Evolutionary conservation across 2,329 filamentous ascomycete species (phyloP).

Genomic region (Cytospora schulzeri): DNA sequence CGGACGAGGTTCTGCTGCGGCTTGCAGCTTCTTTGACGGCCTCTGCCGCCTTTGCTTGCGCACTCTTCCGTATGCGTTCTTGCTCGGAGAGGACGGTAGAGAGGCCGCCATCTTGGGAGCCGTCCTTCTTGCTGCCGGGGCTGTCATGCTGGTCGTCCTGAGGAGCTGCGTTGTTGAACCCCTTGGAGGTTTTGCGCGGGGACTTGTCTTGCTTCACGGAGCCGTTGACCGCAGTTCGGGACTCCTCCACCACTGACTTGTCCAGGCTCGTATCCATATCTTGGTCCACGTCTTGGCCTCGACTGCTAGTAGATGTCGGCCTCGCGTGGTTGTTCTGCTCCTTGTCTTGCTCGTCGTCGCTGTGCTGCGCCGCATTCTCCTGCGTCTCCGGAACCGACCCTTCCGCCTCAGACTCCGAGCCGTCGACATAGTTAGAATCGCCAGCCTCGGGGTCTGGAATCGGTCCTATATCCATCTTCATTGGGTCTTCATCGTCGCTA

Average conservation of each 20-base stretch:
- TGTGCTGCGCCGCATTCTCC: neutral
- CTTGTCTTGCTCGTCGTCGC: neutral
- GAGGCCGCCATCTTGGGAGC: neutral
- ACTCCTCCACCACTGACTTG: neutral
- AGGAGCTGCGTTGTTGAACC: neutral
- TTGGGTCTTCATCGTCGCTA: slow-evolving; percentile 16
- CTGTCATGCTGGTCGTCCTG: neutral
- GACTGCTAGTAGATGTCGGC: neutral
- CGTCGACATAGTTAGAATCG: slow-evolving; percentile 23
- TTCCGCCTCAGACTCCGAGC: slow-evolving; percentile 14
- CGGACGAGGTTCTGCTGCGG: slow-evolving; percentile 22
- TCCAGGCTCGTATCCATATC: slow-evolving; percentile 2
- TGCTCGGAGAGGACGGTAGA: slow-evolving; percentile 16
- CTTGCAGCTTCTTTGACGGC: slow-evolving; percentile 23
- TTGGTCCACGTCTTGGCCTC: neutral
- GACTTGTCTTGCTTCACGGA: neutral
- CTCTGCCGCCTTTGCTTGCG: slow-evolving; percentile 24
- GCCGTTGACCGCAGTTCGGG: neutral
- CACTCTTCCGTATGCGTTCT: slow-evolving; percentile 14
- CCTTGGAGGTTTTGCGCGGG: neutral
- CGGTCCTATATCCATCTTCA: slow-evolving; percentile 23
- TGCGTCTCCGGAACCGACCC: neutral
- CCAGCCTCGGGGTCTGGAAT: slow-evolving; percentile 16
- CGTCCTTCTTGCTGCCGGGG: neutral
- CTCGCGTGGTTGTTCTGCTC: neutral